These are phyloP conservation scores for Nakaseomyces delphensis DNA, from an alignment of 1,139 yeast species.

Conservation along the genomic window DNA sequence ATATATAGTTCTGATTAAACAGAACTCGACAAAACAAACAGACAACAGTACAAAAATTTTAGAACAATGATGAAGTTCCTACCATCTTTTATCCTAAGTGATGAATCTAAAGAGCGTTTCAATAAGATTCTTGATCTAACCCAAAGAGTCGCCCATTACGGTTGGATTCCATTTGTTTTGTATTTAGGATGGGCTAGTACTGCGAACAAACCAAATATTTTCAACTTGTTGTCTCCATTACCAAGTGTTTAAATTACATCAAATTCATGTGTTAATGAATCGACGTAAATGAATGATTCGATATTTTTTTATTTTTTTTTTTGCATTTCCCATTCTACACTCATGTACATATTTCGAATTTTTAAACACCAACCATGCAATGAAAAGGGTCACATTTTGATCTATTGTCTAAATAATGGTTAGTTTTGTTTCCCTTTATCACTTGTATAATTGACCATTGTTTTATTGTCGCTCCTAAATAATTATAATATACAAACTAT, in stretches of 20 bases:
- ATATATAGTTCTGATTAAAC: too few species aligned
- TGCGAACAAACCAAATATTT: constrained; percentile 73
- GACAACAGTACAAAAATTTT: too few species aligned
- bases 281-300: neutral
- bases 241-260: constrained; percentile 53
- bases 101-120: constrained; percentile 82
- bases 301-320: neutral
- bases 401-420: too few species aligned
- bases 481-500: too few species aligned
- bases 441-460: neutral
- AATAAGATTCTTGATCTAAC: constrained; percentile 73
- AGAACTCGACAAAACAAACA: too few species aligned
- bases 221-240: constrained; percentile 42
- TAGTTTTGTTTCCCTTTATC: too few species aligned
- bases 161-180: constrained; percentile 90
- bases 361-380: neutral
- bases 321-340: neutral
- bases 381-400: too few species aligned
- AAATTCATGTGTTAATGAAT: neutral
- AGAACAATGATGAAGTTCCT: constrained; percentile 21
- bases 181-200: constrained; percentile 90
- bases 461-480: neutral
- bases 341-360: constrained; percentile 3
- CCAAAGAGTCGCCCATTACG: constrained; percentile 84
- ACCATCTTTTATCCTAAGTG: constrained; percentile 35